These are phyloP conservation scores for Spongospora subterranea DNA, from an alignment of 208 protist species.

Conservation along the genomic window DNA sequence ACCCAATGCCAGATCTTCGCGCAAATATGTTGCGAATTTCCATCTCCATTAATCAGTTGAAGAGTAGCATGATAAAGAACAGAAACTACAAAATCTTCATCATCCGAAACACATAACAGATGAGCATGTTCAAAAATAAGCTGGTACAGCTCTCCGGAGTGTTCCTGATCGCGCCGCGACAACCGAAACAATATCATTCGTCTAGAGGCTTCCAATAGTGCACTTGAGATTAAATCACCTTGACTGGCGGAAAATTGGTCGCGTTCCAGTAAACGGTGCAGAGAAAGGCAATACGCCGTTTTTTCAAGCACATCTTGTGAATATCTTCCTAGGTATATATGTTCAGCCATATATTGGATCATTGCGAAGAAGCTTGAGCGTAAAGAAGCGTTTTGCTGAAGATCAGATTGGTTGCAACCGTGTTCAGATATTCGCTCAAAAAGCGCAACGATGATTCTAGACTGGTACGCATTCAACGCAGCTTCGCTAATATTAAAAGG, in stretches of 20 bases:
- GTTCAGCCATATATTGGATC: not conserved
- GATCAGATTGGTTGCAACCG: not conserved
- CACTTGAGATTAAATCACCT: not conserved
- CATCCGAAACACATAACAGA: not conserved
- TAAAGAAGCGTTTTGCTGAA: not conserved
- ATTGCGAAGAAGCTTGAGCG: not conserved
- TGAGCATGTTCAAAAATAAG: slow-evolving; percentile 19
- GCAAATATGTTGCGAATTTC: not conserved
- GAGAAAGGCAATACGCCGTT: not conserved
- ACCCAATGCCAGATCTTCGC: not conserved
- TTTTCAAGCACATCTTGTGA: not conserved
- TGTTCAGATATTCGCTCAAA: not conserved
- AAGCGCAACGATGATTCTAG: not conserved
- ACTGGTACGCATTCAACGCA: not conserved
- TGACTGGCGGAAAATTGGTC: not conserved
- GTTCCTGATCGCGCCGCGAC: not conserved
- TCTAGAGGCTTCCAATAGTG: not conserved
- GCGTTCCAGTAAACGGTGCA: not conserved
- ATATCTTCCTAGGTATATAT: not conserved
- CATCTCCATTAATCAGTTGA: not conserved
- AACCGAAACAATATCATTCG: slow-evolving; percentile 8
- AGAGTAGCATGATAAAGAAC: slow-evolving; percentile 35
- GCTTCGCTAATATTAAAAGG: not conserved
- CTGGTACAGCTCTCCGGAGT: not conserved
- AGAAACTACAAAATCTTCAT: not conserved